Evolutionary conservation across 306 rosid species (phyloP), one percentile per base, ranked within the genome.

Genomic region (Arachis hypogaea): DNA sequence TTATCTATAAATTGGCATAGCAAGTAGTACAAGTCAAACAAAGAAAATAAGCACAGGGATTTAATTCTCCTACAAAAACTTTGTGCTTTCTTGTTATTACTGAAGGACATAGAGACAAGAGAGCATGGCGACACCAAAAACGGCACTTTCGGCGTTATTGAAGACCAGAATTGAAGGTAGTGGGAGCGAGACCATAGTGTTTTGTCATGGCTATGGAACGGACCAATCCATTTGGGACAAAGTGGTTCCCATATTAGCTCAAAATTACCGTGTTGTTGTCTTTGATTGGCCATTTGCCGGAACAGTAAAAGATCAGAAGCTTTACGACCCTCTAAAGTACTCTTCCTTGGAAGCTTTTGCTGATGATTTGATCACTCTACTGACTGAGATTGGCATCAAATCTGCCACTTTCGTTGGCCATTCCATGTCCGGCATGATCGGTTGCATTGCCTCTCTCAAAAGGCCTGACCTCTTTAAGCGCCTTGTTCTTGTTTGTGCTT

Each of bases 341-440:
- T 75, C 82, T 3, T 75, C 91, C 28, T 84, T 81, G 6, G 80
- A 78, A 6, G 86, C 70, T 45, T 89, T 91, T 64, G 88, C 91
- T 1, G 52, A 77, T 42, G 93, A 89, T 73, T 78, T 91, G 47
- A 84, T 91, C 61, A 30, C 74, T 41, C 77, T 91, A 6, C 10
- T 91, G 5, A 79, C 62, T 7, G 95, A 89, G 76, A 44, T 87
- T 59, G 46, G 59, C 71, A 64, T 91, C 56, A 78, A 65, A 50
- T 76, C 86, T 6, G 55, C 67, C 43, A 77, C 83, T 42, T 87
- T 84, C 41, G 77, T 86, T 40, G 97, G 93, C 1, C 95, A 87
- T 52, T 91, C 97, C 87, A 89, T 91, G 97, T 87, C 97, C 16
- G 97, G 79, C 58, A 85, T 91, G 82, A 80, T 91, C 73, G 95